Base-by-base conservation (phyloP, 768 basidiomycete species). In the Pulveroboletus sp. region DNA sequence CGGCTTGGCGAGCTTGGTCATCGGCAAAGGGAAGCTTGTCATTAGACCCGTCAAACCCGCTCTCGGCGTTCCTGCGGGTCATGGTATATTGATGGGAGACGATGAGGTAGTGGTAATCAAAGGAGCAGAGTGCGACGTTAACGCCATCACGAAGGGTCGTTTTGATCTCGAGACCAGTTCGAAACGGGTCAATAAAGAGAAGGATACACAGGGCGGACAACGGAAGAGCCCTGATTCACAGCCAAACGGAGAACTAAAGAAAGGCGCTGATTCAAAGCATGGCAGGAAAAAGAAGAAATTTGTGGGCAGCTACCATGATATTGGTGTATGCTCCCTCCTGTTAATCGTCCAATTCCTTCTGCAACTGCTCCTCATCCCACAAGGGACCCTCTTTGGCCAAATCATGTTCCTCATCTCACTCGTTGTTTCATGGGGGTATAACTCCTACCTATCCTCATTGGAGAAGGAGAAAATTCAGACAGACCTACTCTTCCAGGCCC, bases 361-460 rank as follows among this genome's bases (percentile, higher is more conserved):
- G 16, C 70, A 70, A 34, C 62, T 69, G 12, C 55, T 71, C 23
- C 54, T 70, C 32, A 57, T 68, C 23, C 68, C 70, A 0, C 65
- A 66, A 51, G 61, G 59, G 4, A 39, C 53, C 3, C 57, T 70
- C 3, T 70, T 71, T 19, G 70, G 69, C 3, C 68, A 70, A 43
- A 29, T 29, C 27, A 29, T 29, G 27, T 29, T 29, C 27, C 6
- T 29, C 27, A 29, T 29, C 12, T 29, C 27, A 12, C 27, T 29
- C 12, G 27, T 29, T 12, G 27, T 29, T 12, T 29, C 27, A 29
- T 29, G 27, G 27, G 27, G 27, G 27, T 29, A 47, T 63, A 71
- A 67, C 35, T 58, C 62, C 0, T 69, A 60, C 38, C 53, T 68
- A 3, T 62, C 68, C 3, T 64, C 62, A 3, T 47, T 75, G 63